A percentile compares a stretch with the other conserved stretches of the same genome.
Conservation (phyloP, 306 rosid genomes). For the Casuarina cunninghamiana region DNA sequence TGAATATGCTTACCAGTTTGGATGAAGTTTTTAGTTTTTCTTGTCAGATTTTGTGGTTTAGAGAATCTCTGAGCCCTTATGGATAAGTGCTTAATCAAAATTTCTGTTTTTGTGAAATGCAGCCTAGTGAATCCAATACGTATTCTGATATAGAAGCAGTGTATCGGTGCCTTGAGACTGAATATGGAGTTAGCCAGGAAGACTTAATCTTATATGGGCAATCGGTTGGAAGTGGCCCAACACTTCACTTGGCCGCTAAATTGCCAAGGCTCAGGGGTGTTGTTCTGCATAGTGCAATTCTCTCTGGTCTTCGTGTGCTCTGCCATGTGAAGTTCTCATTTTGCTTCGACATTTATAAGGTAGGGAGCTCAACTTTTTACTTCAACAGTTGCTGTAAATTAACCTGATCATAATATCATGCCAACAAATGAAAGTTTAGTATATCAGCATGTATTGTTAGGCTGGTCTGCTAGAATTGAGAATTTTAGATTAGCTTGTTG, state of each 20-base stretch:
- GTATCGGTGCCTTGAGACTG: constrained; percentile 86
- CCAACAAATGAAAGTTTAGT: neutral
- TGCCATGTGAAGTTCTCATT: constrained; percentile 85
- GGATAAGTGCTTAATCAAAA: neutral
- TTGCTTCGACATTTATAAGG: constrained; percentile 98
- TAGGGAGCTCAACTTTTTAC: constrained; percentile 23
- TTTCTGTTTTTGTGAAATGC: constrained; percentile 28
- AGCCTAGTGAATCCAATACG: constrained; percentile 97
- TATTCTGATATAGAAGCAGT: constrained; percentile 97
- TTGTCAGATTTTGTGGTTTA: neutral
- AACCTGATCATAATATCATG: constrained; percentile 4
- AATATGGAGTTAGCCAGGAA: constrained; percentile 96
- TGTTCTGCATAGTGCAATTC: constrained; percentile 94
- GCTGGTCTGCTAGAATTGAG: constrained; percentile 4
- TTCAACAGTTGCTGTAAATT: neutral
- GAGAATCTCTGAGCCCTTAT: constrained; percentile 4
- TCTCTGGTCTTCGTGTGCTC: constrained; percentile 90
- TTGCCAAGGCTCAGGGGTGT: constrained; percentile 92
- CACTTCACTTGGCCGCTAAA: constrained; percentile 91
- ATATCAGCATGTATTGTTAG: neutral
- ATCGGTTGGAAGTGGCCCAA: constrained; percentile 98
- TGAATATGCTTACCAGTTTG: constrained; percentile 11
- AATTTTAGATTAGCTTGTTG: constrained; percentile 14
- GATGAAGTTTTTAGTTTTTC: neutral
- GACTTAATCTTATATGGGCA: constrained; percentile 92